Conservation (phyloP, 305 asterid species). For the Plantago rigida region DNA sequence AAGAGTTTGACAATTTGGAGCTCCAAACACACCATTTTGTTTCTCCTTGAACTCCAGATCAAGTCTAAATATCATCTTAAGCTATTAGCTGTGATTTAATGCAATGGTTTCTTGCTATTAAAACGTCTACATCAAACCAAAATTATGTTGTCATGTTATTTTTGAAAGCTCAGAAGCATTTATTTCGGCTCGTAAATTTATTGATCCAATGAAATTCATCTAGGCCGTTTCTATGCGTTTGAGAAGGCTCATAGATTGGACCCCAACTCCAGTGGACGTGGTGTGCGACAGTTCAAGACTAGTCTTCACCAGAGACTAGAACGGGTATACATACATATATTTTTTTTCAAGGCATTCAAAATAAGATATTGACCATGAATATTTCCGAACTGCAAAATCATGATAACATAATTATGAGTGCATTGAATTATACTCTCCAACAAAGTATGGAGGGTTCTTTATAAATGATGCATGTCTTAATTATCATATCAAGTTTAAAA, state of each 20-base stretch:
- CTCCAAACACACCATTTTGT: background rate
- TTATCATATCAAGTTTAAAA: background rate
- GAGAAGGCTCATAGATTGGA: constrained; percentile 97
- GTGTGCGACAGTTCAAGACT: constrained; percentile 94
- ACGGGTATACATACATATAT: constrained; percentile 39
- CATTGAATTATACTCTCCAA: background rate
- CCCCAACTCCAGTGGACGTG: constrained; percentile 86
- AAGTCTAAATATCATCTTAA: background rate
- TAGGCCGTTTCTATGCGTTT: constrained; percentile 94
- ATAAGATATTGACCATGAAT: background rate
- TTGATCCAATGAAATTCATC: constrained; percentile 5
- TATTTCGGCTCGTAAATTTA: background rate
- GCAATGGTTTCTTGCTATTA: background rate
- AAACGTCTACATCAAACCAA: background rate
- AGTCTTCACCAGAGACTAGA: constrained; percentile 87
- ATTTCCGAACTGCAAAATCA: background rate
- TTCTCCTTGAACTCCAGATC: background rate
- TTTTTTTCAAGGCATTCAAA: background rate
- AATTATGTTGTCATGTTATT: background rate
- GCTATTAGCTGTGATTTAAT: background rate
- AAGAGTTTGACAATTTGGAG: background rate
- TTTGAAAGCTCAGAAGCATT: background rate
- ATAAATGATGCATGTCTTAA: background rate
- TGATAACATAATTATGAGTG: background rate
- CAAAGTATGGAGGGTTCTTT: too few relatives aligned